Conservation (phyloP, 2,329 filamentous ascomycete species). For the Pseudogymnoascus sp. region DNA sequence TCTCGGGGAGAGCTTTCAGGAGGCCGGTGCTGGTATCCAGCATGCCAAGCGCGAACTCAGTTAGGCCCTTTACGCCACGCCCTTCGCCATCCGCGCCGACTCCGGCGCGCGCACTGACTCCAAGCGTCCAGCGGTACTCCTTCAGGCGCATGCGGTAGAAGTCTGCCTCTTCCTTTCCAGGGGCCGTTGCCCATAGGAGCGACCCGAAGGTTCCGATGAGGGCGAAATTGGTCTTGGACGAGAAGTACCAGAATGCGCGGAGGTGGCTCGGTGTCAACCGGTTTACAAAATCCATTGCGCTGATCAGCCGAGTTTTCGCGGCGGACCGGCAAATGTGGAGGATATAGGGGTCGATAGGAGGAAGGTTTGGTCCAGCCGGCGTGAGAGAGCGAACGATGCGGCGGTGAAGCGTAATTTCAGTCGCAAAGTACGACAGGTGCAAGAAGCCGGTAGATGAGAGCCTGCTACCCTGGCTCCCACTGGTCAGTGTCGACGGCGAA, state of each 20-base stretch:
- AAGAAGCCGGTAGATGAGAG: conserved; percentile 64
- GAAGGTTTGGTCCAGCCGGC: conserved; percentile 27
- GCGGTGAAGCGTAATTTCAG: conserved; percentile 86
- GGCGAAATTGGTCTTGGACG: conserved; percentile 83
- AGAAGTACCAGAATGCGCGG: conserved; percentile 87
- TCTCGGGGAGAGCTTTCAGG: conserved; percentile 61
- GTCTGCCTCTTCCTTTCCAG: conserved; percentile 78
- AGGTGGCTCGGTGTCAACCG: conserved; percentile 78
- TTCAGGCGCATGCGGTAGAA: conserved; percentile 80
- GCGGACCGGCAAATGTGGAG: conserved; percentile 88
- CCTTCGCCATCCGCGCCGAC: conserved; percentile 22
- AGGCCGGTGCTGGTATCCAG: conserved; percentile 63
- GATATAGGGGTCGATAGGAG: conserved; percentile 64
- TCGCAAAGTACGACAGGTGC: conserved; percentile 86
- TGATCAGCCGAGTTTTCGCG: conserved; percentile 88
- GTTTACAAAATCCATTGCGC: conserved; percentile 96
- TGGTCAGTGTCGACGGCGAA: conserved; percentile 31
- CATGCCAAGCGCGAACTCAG: conserved; percentile 68
- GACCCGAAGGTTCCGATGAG: conserved; percentile 91
- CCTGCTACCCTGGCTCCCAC: conserved; percentile 21
- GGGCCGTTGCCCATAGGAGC: conserved; percentile 80
- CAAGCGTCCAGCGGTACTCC: conserved; percentile 91
- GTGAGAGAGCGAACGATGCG: conserved; percentile 78
- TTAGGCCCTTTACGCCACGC: conserved; percentile 47
- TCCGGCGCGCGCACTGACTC: conserved; percentile 69